Conservation (phyloP, 2,329 filamentous ascomycete species). For the Talaromyces sp. region DNA sequence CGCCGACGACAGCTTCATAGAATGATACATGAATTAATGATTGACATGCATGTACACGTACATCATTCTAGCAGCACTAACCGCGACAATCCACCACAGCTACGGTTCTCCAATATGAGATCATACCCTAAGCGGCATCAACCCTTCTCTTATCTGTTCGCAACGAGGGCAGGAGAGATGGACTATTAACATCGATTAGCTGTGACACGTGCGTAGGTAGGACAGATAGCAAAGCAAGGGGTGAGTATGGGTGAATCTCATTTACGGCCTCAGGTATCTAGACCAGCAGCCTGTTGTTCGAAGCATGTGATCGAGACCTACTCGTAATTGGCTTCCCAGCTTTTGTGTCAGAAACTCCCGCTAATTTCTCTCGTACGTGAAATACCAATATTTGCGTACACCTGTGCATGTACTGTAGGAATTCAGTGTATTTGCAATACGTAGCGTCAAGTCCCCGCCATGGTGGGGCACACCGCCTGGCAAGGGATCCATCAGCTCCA, state of each 20-base stretch:
- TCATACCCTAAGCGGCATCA: background rate
- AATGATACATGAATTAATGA: constrained; percentile 15
- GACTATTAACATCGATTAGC: background rate
- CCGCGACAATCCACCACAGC: background rate
- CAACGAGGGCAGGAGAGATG: no score
- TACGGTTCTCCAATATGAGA: background rate
- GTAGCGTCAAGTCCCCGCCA: background rate
- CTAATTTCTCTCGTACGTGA: background rate
- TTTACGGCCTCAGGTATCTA: background rate
- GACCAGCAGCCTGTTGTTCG: background rate
- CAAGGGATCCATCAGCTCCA: background rate
- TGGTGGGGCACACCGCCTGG: background rate
- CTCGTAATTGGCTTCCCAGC: background rate
- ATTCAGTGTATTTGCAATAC: background rate
- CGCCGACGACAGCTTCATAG: background rate
- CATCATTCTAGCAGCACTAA: background rate
- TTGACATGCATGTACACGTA: background rate
- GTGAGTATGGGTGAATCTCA: background rate
- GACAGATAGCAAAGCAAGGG: background rate
- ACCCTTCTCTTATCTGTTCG: background rate
- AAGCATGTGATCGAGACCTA: background rate
- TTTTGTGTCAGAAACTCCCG: background rate
- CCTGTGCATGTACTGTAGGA: background rate
- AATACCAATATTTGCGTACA: background rate
- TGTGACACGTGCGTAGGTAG: background rate